Evolutionary conservation across 768 basidiomycete genomes (phyloP).

Genomic region (Sporobolomyces roseus): DNA sequence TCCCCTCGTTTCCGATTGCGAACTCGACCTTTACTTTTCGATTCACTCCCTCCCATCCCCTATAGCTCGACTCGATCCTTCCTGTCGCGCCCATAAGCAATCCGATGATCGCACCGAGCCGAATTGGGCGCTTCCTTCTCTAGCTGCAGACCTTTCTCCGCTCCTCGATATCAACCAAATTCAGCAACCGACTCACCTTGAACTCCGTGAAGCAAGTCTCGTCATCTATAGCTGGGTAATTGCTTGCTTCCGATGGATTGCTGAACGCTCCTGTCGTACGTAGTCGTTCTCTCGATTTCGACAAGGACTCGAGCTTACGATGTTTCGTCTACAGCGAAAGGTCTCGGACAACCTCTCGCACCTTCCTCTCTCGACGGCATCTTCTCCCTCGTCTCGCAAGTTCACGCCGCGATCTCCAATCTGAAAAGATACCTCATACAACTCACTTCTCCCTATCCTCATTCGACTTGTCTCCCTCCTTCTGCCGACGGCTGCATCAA

Average conservation of each 20-base stretch:
- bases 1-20: not conserved
- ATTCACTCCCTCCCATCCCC: not conserved
- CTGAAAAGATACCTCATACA: not conserved
- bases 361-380: not conserved
- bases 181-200: not conserved
- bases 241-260: not conserved
- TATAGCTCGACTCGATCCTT: not conserved
- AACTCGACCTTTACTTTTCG: not conserved
- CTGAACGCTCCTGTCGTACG: not conserved
- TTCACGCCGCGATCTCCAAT: not conserved
- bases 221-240: constrained; percentile 4
- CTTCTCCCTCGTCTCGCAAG: not conserved
- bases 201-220: not conserved
- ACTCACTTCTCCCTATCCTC: no score
- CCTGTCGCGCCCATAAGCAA: not conserved
- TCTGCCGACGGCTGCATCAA: no score
- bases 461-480: no score
- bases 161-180: not conserved
- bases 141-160: not conserved
- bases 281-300: not conserved
- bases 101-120: no score
- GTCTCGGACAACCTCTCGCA: not conserved
- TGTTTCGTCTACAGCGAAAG: not conserved
- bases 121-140: no score
- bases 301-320: no score